Evolutionary conservation across 108 stramenopile genomes (phyloP).

Genomic region (Licmophora abbreviata): DNA sequence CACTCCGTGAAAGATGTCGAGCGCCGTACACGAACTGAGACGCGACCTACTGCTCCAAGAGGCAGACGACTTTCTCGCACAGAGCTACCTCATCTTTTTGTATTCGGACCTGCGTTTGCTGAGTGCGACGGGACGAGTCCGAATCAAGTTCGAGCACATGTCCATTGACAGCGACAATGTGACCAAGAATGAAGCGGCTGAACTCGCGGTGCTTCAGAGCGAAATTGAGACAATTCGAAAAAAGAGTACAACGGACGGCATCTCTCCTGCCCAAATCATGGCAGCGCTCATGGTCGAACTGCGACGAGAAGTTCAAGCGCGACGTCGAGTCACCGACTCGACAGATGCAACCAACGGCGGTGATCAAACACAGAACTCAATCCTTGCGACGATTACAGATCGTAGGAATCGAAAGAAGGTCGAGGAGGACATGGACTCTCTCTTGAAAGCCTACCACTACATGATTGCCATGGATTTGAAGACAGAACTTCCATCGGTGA

Average conservation of each 20-base stretch:
- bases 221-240: not conserved
- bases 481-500: slow-evolving; percentile 8
- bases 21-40: too few species aligned
- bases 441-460: slow-evolving; percentile 38
- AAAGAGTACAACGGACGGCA: slow-evolving; percentile 8
- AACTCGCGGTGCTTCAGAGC: slow-evolving; percentile 10
- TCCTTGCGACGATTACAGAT: slow-evolving; percentile 3
- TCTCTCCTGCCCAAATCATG: slow-evolving; percentile 54
- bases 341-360: slow-evolving; percentile 7
- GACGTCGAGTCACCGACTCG: slow-evolving; percentile 20
- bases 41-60: slow-evolving; percentile 28
- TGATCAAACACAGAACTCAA: slow-evolving; percentile 3
- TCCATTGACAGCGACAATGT: slow-evolving; percentile 49
- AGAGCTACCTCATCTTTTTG: slow-evolving; percentile 48
- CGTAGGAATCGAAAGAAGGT: slow-evolving; percentile 18
- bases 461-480: slow-evolving; percentile 40
- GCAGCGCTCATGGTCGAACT: slow-evolving; percentile 62
- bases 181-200: slow-evolving; percentile 15
- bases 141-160: slow-evolving; percentile 48
- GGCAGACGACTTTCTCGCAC: slow-evolving; percentile 48
- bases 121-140: slow-evolving; percentile 53
- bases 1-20: too few species aligned
- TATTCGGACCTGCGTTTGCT: slow-evolving; percentile 58
- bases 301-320: slow-evolving; percentile 22
- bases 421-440: slow-evolving; percentile 39